Evolutionary conservation across 306 rosid species (phyloP).

Genomic region (Rubus parviflorus): DNA sequence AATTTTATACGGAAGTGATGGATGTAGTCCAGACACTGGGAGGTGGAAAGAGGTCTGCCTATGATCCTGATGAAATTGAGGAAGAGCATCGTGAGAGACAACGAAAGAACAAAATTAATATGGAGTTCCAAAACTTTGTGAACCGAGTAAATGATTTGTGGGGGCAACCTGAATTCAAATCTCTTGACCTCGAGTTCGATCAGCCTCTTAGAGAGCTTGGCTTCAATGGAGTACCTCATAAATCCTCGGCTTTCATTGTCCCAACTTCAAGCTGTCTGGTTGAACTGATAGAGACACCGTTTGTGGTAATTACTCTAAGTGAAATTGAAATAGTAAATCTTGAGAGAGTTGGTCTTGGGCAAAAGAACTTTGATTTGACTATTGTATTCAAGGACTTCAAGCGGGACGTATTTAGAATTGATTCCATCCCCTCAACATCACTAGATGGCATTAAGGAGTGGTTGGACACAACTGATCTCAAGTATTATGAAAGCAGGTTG

Average conservation of each 20-base stretch:
- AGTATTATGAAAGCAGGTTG: constrained; percentile 41
- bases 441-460: constrained; percentile 42
- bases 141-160: constrained; percentile 38
- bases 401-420: constrained; percentile 38
- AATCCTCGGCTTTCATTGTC: constrained; percentile 41
- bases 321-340: constrained; percentile 43
- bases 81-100: constrained; percentile 44
- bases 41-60: constrained; percentile 38
- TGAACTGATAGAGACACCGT: constrained; percentile 41
- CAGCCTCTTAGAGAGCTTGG: constrained; percentile 46
- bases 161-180: constrained; percentile 38
- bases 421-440: constrained; percentile 42
- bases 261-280: constrained; percentile 42
- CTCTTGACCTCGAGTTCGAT: constrained; percentile 40
- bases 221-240: constrained; percentile 46
- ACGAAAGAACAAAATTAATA: constrained; percentile 39
- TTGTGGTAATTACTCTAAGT: constrained; percentile 38
- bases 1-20: constrained; percentile 41
- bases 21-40: constrained; percentile 42
- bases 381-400: constrained; percentile 41
- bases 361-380: constrained; percentile 39
- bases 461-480: constrained; percentile 42
- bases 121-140: constrained; percentile 40
- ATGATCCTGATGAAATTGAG: constrained; percentile 45
- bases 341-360: constrained; percentile 44